These are phyloP conservation scores for Phaseolus lunatus DNA, from an alignment of 306 rosid species.

Conservation along the genomic window DNA sequence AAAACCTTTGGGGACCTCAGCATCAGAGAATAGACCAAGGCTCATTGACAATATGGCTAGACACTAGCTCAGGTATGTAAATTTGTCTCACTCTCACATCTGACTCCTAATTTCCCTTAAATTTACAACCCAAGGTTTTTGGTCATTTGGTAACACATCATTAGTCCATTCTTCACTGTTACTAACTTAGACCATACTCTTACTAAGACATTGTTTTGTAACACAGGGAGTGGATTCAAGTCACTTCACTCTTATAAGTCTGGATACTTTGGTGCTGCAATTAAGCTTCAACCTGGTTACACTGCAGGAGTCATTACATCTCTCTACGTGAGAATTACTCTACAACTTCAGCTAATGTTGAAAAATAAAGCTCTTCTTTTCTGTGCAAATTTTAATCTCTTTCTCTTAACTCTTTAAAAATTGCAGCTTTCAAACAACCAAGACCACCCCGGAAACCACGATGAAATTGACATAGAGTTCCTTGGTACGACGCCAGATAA, in stretches of 20 bases:
- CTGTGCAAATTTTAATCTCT: not conserved
- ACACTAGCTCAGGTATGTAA: conserved; percentile 67
- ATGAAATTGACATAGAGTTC: conserved; percentile 93
- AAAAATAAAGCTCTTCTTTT: conserved; percentile 1
- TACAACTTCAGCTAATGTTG: conserved; percentile 2
- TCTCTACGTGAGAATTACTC: conserved; percentile 67
- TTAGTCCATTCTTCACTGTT: not conserved
- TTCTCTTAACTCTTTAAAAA: not conserved
- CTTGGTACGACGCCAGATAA: conserved; percentile 83
- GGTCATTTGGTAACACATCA: not conserved
- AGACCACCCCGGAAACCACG: conserved; percentile 85
- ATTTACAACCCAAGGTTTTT: not conserved
- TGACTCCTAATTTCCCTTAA: not conserved
- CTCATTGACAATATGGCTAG: conserved; percentile 80
- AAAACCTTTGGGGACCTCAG: conserved; percentile 87
- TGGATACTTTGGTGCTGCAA: conserved; percentile 85
- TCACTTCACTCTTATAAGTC: conserved; percentile 70
- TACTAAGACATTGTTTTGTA: not conserved
- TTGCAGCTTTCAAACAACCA: conserved; percentile 88
- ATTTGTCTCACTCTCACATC: not conserved
- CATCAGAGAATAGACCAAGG: conserved; percentile 77
- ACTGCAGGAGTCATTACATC: conserved; percentile 97
- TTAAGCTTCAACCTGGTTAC: conserved; percentile 87
- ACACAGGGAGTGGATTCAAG: conserved; percentile 92
- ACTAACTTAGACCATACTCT: not conserved